phyloP scores from a whole-genome alignment of 1,284 basidiomycete species.

The Apiotrichum akiyoshidainum region DNA sequence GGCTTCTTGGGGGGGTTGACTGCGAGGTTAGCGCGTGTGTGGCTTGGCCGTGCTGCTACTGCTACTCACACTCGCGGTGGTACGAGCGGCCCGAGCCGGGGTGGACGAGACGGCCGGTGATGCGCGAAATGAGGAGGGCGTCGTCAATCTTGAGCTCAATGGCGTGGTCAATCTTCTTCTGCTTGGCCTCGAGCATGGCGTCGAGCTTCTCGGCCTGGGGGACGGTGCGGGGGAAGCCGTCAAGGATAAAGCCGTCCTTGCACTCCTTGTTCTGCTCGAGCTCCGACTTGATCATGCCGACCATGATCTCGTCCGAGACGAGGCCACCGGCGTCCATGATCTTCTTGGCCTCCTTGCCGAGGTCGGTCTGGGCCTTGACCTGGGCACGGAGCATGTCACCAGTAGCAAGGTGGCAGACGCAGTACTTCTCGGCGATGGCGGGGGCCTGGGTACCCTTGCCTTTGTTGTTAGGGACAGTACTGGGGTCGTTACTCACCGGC shows the following conservation, averaged over 20 bases:
- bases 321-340: conserved; percentile 95
- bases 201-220: conserved; percentile 98
- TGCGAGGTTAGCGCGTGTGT: conserved; percentile 42
- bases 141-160: conserved; percentile 92
- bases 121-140: conserved; percentile 91
- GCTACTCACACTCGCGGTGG: conserved; percentile 86
- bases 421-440: conserved; percentile 85
- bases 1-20: conserved; percentile 87
- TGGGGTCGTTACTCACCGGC: conserved; percentile 63
- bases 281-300: conserved; percentile 95
- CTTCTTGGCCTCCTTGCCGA: conserved; percentile 92
- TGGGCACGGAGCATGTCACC: conserved; percentile 98
- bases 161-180: conserved; percentile 86
- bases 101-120: conserved; percentile 94
- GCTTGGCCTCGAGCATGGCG: conserved; percentile 74
- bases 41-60: too few species aligned
- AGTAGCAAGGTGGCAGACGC: conserved; percentile 95
- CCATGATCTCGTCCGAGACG: conserved; percentile 95
- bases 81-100: conserved; percentile 84
- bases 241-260: conserved; percentile 94
- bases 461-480: conserved; percentile 39
- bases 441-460: conserved; percentile 99
- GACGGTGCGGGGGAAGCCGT: conserved; percentile 97
- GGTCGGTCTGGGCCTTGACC: conserved; percentile 77
- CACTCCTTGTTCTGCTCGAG: conserved; percentile 88